Conservation (phyloP, 192 early-diverging fungal species). For the Dimargaris cristalligena region DNA sequence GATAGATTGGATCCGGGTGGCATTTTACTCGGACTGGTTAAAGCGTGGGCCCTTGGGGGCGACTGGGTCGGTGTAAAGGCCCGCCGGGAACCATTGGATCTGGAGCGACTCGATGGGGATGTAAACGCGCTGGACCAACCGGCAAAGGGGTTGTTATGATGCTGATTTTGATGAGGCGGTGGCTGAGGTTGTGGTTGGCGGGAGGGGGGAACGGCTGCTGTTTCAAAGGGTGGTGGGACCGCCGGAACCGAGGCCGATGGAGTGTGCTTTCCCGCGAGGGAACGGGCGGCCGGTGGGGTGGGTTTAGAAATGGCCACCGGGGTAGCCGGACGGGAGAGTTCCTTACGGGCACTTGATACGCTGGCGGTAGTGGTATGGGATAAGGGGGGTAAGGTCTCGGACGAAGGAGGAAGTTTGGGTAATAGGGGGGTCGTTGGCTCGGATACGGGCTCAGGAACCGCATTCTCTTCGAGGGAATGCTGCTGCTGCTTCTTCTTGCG, state of each 20-base stretch:
- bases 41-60: too few relatives aligned
- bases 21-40: too few relatives aligned
- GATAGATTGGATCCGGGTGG: too few relatives aligned
- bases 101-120: too few relatives aligned
- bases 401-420: background rate
- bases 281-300: background rate
- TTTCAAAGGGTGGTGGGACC: background rate
- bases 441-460: background rate
- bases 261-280: background rate
- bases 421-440: background rate
- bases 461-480: background rate
- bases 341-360: background rate
- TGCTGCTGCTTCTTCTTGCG: conserved; percentile 1
- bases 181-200: background rate
- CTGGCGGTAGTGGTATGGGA: background rate
- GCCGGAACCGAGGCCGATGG: background rate
- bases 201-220: background rate
- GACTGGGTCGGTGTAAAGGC: background rate
- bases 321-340: background rate
- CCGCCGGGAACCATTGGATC: too few relatives aligned
- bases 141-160: too few relatives aligned
- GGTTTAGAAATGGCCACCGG: too few relatives aligned
- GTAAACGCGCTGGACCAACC: too few relatives aligned
- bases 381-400: background rate
- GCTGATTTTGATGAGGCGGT: too few relatives aligned